Base-by-base conservation (phyloP, 495 filamentous ascomycete species). In the Aspergillus biplanus region DNA sequence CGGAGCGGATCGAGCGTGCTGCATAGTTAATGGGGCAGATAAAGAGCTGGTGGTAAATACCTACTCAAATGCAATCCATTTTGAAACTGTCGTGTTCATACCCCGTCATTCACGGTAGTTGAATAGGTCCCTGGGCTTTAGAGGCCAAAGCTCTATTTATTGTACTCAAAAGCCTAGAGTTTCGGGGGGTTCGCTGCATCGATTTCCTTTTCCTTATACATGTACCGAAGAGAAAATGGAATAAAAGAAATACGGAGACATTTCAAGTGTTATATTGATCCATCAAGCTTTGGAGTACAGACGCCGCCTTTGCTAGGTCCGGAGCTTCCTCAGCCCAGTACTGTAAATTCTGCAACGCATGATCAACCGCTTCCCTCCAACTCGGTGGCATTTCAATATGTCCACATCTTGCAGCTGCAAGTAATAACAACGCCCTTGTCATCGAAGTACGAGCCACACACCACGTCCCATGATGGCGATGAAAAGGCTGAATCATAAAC, bases 381-480 rank as follows among this genome's bases (percentile, higher is more conserved):
- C 37, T 13, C 8, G 37, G 37, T 13, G 37, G 37, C 37, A 39
- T 39, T 4, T 39, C 37, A 39, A 39, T 39, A 39, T 39, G 7
- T 13, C 37, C 37, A 39, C 37, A 39, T 39, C 37, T 39, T 1
- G 37, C 37, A 13, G 37, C 37, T 13, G 37, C 37, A 4, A 39
- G 37, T 4, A 39, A 39, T 39, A 39, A 39, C 37, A 39, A 39
- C 1, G 37, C 49, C 49, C 31, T 52, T 4, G 49, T 52, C 8
- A 21, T 27, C 6, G 31, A 31, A 12, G 18, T 31, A 3, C 49
- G 49, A 11, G 49, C 49, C 15, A 32, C 49, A 52, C 18, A 32
- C 49, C 49, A 52, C n/a, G 49, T 27, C 18, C 49, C 49, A 52
- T 52, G 49, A 52, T 52, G 49, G 2, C 49, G 49, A 31, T 52